Evolutionary conservation across 176 grass and related monocot species (phyloP).

Genomic region (Calamus simplicifolius): DNA sequence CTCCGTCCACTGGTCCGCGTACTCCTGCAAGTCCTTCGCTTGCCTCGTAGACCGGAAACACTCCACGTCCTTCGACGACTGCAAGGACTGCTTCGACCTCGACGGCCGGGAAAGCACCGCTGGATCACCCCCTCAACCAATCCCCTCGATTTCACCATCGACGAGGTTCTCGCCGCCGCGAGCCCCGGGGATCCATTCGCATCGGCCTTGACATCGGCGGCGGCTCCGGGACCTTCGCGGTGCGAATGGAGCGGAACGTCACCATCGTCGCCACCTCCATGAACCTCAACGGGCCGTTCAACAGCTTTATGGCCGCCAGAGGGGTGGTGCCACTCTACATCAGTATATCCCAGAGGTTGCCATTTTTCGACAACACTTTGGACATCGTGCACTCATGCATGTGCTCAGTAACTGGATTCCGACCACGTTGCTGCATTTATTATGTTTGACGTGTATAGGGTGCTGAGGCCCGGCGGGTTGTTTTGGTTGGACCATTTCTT

Average conservation of each 20-base stretch:
- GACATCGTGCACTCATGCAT: slow-evolving; percentile 45
- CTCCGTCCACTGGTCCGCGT: slow-evolving; percentile 34
- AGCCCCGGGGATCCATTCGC: slow-evolving; percentile 22
- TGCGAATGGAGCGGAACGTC: slow-evolving; percentile 32
- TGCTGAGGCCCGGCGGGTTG: slow-evolving; percentile 34
- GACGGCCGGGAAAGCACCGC: slow-evolving; percentile 21
- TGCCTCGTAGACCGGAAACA: slow-evolving; percentile 31
- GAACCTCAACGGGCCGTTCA: slow-evolving; percentile 41
- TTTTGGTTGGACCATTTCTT: slow-evolving; percentile 49
- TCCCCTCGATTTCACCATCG: slow-evolving; percentile 31
- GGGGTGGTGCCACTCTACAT: slow-evolving; percentile 31
- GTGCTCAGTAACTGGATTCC: slow-evolving; percentile 46
- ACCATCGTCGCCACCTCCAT: slow-evolving; percentile 35
- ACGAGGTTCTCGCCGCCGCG: slow-evolving; percentile 18
- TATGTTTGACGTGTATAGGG: slow-evolving; percentile 30
- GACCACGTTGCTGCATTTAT: slow-evolving; percentile 25
- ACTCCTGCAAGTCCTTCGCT: slow-evolving; percentile 35
- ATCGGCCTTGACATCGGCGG: slow-evolving; percentile 40
- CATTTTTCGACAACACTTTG: slow-evolving; percentile 42
- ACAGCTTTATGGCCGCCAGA: slow-evolving; percentile 27
- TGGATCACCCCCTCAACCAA: slow-evolving; percentile 27
- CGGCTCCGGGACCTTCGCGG: slow-evolving; percentile 25
- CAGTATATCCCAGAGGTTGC: slow-evolving; percentile 27
- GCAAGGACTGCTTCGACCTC: slow-evolving; percentile 44
- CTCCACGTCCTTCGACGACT: slow-evolving; percentile 33